These are phyloP conservation scores for Curvularia verruculosa DNA, from an alignment of 2,329 filamentous ascomycete species.

Conservation along the genomic window DNA sequence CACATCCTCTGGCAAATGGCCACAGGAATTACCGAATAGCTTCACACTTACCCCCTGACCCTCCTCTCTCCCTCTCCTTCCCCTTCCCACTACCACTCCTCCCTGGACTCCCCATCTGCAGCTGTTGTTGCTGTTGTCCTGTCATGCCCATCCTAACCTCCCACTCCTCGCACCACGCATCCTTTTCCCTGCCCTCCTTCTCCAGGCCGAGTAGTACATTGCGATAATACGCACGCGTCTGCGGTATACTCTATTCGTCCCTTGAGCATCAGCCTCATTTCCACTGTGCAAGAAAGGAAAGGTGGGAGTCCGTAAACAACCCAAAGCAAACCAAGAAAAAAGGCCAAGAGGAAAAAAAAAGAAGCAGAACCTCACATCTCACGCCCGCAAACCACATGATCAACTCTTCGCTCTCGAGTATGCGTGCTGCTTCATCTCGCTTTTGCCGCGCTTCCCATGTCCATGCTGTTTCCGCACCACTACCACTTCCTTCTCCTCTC, in stretches of 20 bases:
- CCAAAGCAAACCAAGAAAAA: too few relatives aligned
- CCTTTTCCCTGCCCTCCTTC: background rate
- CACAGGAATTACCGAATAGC: too few relatives aligned
- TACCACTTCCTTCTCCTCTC: slow-evolving; percentile 12
- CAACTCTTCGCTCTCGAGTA: slow-evolving; percentile 47
- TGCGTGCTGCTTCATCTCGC: slow-evolving; percentile 39
- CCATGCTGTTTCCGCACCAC: slow-evolving; percentile 14
- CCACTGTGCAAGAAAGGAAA: too few relatives aligned
- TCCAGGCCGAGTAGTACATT: slow-evolving; percentile 30
- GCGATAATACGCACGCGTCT: slow-evolving; percentile 41
- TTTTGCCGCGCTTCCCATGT: slow-evolving; percentile 36
- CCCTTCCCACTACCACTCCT: slow-evolving; percentile 23
- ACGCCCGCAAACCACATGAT: slow-evolving; percentile 43
- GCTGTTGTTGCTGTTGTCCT: background rate
- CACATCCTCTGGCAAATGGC: too few relatives aligned
- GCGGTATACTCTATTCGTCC: slow-evolving; percentile 31
- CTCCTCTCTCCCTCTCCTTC: slow-evolving; percentile 24
- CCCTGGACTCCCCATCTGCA: slow-evolving; percentile 21
- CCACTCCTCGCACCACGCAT: slow-evolving; percentile 28
- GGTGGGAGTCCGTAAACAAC: too few relatives aligned
- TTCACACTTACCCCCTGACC: slow-evolving; percentile 17
- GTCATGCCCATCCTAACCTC: slow-evolving; percentile 7
- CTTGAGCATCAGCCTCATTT: too few relatives aligned
- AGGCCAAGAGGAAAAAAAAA: background rate
- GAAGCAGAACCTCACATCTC: slow-evolving; percentile 42